Evolutionary conservation across 495 filamentous ascomycete species (phyloP), one percentile per base, ranked within the genome.

Genomic region (Penicillium soppii): DNA sequence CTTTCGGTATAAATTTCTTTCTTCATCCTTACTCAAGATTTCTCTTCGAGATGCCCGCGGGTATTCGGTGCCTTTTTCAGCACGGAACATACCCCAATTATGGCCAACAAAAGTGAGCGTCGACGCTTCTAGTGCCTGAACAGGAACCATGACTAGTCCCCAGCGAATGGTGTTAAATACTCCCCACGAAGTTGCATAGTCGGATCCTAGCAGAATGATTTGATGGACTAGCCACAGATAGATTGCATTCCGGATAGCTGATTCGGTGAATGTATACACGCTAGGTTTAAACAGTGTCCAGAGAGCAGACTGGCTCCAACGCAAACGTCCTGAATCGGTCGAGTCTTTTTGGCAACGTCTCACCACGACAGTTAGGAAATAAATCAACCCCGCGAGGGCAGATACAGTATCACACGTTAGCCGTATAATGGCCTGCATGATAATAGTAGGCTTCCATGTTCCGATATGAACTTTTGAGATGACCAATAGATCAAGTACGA

Each of bases 131-230:
- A 90, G 62, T 0, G 86, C 72, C 47, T 82, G 78, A 0, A 89
- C 86, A 0, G 86, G 85, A 1, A 90, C 85, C 87, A 89, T 91
- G 23, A 89, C 72, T 4, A 91, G 67, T 1, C 87, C 86, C 87
- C 86, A 90, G n/a, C 86, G 77, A 51, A 91, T 88, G 0, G 86
- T 89, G 52, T 79, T 87, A 70, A 91, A 90, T 30, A 89, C 71
- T 12, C 84, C 81, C 87, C 85, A 90, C 2, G 87, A 85, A 2
- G 87, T 89, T 1, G 83, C 82, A 65, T 89, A 90, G 21, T 81
- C 74, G 1, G 67, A 56, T 4, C 85, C 85, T 50, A 90, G 69
- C 0, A 74, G 57, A 0, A 91, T 74, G 30, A 90, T 87, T 8
- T 73, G 75, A 35, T 67, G 76, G n/a, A 89, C 75, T 2, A 90